Evolutionary conservation across 352 stramenopile genomes (phyloP).

Genomic region (Peronosclerospora sorghi): DNA sequence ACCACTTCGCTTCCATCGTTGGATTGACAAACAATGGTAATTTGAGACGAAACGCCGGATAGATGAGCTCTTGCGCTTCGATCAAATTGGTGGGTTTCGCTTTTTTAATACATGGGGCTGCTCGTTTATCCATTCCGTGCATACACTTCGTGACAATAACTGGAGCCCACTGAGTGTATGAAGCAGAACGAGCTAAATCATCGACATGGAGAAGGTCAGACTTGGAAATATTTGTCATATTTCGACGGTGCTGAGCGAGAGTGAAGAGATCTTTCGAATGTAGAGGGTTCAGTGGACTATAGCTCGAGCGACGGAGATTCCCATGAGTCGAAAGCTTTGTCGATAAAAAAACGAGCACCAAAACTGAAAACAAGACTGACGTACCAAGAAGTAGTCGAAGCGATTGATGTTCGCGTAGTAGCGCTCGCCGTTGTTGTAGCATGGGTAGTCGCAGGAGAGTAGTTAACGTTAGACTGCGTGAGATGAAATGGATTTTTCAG

Average conservation of each 20-base stretch:
- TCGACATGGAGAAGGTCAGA: constrained; percentile 12
- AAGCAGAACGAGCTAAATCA: constrained; percentile 12
- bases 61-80: constrained; percentile 19
- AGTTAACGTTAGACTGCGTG: too few relatives aligned
- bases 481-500: too few relatives aligned
- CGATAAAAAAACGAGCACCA: constrained; percentile 9
- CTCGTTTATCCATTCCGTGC: constrained; percentile 14
- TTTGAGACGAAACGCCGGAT: constrained; percentile 14
- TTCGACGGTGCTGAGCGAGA: constrained; percentile 7
- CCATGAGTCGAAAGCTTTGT: constrained; percentile 5
- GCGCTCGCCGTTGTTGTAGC: too few relatives aligned
- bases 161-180: constrained; percentile 13
- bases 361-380: constrained; percentile 3
- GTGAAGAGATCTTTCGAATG: constrained; percentile 1
- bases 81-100: constrained; percentile 10
- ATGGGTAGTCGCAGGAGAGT: too few relatives aligned
- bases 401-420: constrained; percentile 1
- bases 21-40: constrained; percentile 4
- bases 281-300: background rate
- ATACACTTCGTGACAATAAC: constrained; percentile 18
- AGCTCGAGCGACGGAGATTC: constrained; percentile 3
- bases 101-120: constrained; percentile 18
- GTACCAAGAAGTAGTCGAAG: constrained; percentile 5
- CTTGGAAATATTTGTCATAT: background rate
- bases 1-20: constrained; percentile 7